Evolutionary conservation across 2,329 filamentous ascomycete genomes (phyloP), one percentile per base, ranked within the genome.

Genomic region (Neurospora crassa): DNA sequence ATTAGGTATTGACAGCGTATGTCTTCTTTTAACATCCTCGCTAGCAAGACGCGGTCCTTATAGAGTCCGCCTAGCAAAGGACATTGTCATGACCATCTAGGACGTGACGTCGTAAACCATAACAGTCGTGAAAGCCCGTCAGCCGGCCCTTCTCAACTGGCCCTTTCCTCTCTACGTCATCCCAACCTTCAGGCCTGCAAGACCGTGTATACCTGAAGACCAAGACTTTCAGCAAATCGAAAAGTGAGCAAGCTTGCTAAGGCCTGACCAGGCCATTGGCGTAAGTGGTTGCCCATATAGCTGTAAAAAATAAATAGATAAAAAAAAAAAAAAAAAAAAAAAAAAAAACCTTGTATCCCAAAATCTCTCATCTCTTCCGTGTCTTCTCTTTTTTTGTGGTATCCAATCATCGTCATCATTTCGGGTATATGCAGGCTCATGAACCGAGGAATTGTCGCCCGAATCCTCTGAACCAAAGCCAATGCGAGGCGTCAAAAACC

Each of bases 41-140:
- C 53, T 63, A 63, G 53, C 53, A 63, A 24, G 53, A 34, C 53
- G 24, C 8, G 7, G 24, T 63, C 53, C 53, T 34, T 63, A 24
- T 34, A 34, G 67, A 70, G 71, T 45, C 71, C 63, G 72, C 70
- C 72, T 68, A 68, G 70, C 67, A 70, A 69, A 72, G 71, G 71
- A 74, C 68, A 45, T 72, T 75, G 75, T 76, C 75, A 76, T 77
- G 74, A 73, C 74, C 73, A 73, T 77, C 75, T 76, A 76, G 72
- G 76, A 77, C 76, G 73, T 77, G 75, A 76, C 76, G 70, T 77
- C 76, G 74, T 77, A 76, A 76, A 75, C 74, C 76, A 73, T 77
- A 76, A 77, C 74, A 76, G 74, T 77, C 76, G 68, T 76, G 74
- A 75, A 74, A 71, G 72, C 73, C 68, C 71, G 71, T 72, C 67